Base-by-base conservation (phyloP, 108 stramenopile genomes). In the Nannochloropsis salina region DNA sequence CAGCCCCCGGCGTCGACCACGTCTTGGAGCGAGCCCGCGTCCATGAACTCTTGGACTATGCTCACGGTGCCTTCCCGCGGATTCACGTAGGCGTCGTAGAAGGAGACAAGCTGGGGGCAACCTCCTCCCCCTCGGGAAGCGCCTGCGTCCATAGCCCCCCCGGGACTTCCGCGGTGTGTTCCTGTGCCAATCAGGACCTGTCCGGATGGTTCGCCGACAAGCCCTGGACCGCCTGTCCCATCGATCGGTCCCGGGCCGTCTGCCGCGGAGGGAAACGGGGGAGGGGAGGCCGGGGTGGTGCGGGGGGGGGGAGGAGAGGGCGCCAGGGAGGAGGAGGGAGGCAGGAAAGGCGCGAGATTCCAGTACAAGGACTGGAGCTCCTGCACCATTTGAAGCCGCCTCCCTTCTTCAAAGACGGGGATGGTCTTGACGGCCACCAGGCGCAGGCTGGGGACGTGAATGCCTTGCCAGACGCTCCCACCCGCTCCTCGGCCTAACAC, bases 401-500 rank as follows among this genome's bases (percentile, higher is more conserved):
- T 92, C 12, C 80, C 82, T 40, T 83, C 87, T 47, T 93, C 92
- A 82, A 92, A 88, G 22, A 93, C 90, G 43, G 90, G 83, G 15
- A 93, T 90, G 61, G 84, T 83, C 83, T 94, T 94, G 43, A 94
- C 91, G 15, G 93, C 93, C 42, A 94, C 93, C 81, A 94, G 74
- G 21, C 84, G 88, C 86, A 94, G 83, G 6, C 93, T 87, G 15
- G 93, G 92, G 22, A 91, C 83, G 88, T 93, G 92, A 6, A 94
- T 42, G 9, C 93, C 93, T 85, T 90, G 90, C 74, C 81, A 83
- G 42, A 94, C 93, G 11, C 79, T 83, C 15, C 93, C 93, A 42
- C 90, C 88, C n/a, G 93, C 93, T 2, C 93, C 93, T 8, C 91
- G 80, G 15, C 93, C 93, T 6, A 94, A 83, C 42, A 90, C 88